Evolutionary conservation across 768 basidiomycete genomes (phyloP), one percentile per base, ranked within the genome.

Genomic region (Suillus ampliporus): DNA sequence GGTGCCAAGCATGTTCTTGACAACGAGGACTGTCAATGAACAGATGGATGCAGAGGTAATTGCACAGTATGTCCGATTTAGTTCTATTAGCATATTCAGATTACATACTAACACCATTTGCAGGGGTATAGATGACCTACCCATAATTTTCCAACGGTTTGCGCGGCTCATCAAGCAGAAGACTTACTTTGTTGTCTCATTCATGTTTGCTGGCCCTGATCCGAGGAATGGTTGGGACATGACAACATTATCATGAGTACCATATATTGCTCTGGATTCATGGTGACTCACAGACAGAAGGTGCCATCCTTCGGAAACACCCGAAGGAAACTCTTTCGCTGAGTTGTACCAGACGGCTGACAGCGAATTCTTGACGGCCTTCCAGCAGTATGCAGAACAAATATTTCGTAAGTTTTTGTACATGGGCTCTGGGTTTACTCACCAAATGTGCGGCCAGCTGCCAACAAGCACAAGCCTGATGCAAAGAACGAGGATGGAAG

Each of bases 101-200:
- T n/a, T n/a, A n/a, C n/a, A 37, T 37, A n/a, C 46, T 50, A 48
- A 34, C 47, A 13, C 19, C 15, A 23, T 31, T 14, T 2, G n/a
- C 35, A 61, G 60, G 21, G 50, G 38, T 14, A 61, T 61, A n/a
- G 60, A 53, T 9, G 60, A 61, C 13, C 21, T 61, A 7, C 60
- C 60, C 28, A 15, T 31, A 11, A 48, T 48, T 5, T 26, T 51
- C 7, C 17, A 10, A 7, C 6, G 15, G 26, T 14, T 52, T 4
- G 50, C 37, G 8, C 38, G 2, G n/a, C 7, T 61, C 4, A 37
- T 52, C 60, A 52, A 28, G 40, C 34, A 14, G 19, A 31, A 31
- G 31, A 34, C 28, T 40, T 26, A 52, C 8, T 51, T 38, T 8
- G 23, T 41, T 0, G 21, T 61, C 5, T 61, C 60, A 10, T 61